phyloP scores from a whole-genome alignment of 129 eudicot species.

The Helichrysum umbraculigerum region DNA sequence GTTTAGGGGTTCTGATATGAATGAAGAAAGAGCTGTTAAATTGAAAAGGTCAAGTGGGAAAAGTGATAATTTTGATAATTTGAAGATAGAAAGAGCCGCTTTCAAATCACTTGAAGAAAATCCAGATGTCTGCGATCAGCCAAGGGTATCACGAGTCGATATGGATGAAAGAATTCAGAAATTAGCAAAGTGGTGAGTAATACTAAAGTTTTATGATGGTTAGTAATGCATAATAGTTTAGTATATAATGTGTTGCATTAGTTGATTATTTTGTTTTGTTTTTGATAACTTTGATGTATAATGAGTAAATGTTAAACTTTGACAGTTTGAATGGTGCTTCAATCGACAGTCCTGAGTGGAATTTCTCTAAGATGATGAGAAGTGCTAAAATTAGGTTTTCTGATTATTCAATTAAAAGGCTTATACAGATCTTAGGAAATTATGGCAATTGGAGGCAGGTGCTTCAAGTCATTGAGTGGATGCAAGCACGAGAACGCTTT shows the following conservation, averaged over 20 bases:
- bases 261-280: not conserved
- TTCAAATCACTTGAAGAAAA: conserved; percentile 52
- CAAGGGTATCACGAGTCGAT: conserved; percentile 65
- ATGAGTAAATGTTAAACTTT: conserved; percentile 41
- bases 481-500: conserved; percentile 81
- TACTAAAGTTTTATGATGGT: not conserved
- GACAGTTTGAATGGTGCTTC: conserved; percentile 93
- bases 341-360: conserved; percentile 84
- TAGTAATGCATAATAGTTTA: not conserved
- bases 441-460: conserved; percentile 89
- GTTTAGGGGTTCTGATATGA: conserved; percentile 22
- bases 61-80: conserved; percentile 31
- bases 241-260: conserved; percentile 5
- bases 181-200: conserved; percentile 82
- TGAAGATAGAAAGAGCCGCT: conserved; percentile 58
- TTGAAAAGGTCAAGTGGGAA: conserved; percentile 16
- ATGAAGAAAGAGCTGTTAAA: conserved; percentile 23
- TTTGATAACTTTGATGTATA: not conserved
- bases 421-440: conserved; percentile 87
- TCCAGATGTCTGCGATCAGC: conserved; percentile 56
- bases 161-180: conserved; percentile 94
- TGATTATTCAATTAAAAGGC: conserved; percentile 77
- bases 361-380: conserved; percentile 85
- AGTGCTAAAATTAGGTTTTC: conserved; percentile 86
- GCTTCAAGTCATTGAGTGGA: conserved; percentile 94